Evolutionary conservation across 1,284 basidiomycete genomes (phyloP).

Genomic region (Ceratobasidium sp.): DNA sequence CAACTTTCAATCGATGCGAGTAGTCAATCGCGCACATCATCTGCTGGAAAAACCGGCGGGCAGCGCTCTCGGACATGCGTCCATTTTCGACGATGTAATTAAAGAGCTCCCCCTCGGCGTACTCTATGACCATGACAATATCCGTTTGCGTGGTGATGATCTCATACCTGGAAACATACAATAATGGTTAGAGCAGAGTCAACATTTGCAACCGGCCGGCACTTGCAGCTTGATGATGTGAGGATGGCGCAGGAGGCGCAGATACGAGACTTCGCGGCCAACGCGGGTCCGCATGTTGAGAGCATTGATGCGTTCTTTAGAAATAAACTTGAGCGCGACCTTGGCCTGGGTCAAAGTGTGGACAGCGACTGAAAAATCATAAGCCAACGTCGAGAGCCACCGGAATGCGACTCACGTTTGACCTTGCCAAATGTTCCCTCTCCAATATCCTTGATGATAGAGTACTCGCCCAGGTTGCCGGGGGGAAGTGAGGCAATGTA

Average conservation of each 20-base stretch:
- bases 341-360: conserved; percentile 94
- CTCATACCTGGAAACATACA: conserved; percentile 72
- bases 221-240: conserved; percentile 95
- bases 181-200: background rate
- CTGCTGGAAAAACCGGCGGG: conserved; percentile 93
- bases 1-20: conserved; percentile 92
- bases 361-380: conserved; percentile 72
- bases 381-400: conserved; percentile 36
- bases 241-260: conserved; percentile 87
- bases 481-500: conserved; percentile 21
- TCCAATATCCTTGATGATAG: conserved; percentile 74
- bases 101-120: conserved; percentile 91
- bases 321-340: conserved; percentile 98
- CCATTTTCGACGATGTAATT: conserved; percentile 93
- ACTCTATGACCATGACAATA: conserved; percentile 96
- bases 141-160: conserved; percentile 92
- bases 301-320: conserved; percentile 90
- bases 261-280: conserved; percentile 94
- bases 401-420: conserved; percentile 73
- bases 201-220: conserved; percentile 23
- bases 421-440: conserved; percentile 98
- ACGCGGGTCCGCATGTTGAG: conserved; percentile 92
- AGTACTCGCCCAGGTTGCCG: conserved; percentile 78
- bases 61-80: conserved; percentile 83
- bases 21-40: conserved; percentile 96